Evolutionary conservation across 345 rosid genomes (phyloP), one percentile per base, ranked within the genome.

Genomic region (Turnera subulata): DNA sequence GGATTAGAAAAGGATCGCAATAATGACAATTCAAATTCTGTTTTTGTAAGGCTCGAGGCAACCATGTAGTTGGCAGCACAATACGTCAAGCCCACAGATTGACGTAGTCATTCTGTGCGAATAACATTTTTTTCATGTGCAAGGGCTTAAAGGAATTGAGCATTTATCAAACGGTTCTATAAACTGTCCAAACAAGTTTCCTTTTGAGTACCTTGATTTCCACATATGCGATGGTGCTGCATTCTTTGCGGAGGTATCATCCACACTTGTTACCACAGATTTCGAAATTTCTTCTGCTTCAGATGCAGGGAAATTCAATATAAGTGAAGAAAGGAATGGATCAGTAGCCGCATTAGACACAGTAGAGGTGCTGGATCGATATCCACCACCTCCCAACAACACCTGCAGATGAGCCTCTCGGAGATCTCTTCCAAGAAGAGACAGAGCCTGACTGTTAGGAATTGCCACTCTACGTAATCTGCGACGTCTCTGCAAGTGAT

Each of bases 401-500:
- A 80, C 74, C 70, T 83, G 88, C 42, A 83, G 67, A 72, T 80
- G 88, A 62, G 83, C 83, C 66, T 83, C 83, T 6, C 83, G 74
- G 38, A 83, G 81, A 63, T 83, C 88, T n/a, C 81, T 76, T 12
- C 85, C 83, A 46, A 83, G 78, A 19, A 78, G 72, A 35, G 83
- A 80, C 53, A 76, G 56, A 38, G 81, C 78, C 61, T 83, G 85
- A 50, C 81, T 78, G 72, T 65, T 77, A 7, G 88, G 88, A 49
- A 80, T 69, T 19, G 83, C 81, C 51, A 76, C 83, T 74, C 81
- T 76, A 26, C 76, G 81, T 61, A 82, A 67, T 35, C 83, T 78
- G 60, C 80, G 78, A 33, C 67, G 80, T 72, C 83, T 76, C 81
- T 82, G 86, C 78, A 78, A 66, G 86, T 82, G 59, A 76, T 66